Evolutionary conservation across 2,329 filamentous ascomycete genomes (phyloP), one percentile per base, ranked within the genome.

Genomic region (Cladosporium sp.): DNA sequence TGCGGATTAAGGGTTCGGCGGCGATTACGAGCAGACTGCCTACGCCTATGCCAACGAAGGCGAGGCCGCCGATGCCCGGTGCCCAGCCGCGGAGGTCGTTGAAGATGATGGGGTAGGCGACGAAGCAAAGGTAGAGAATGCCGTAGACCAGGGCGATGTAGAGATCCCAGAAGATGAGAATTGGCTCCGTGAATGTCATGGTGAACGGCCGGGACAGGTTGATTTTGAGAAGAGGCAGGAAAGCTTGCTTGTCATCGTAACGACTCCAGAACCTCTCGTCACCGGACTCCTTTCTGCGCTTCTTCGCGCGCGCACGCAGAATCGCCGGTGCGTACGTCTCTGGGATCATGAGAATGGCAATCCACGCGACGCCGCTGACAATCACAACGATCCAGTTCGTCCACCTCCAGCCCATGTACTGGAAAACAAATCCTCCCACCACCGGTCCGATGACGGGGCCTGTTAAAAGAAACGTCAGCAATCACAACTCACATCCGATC

Each of bases 21-120:
- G 64, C 61, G 47, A 84, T 82, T 15, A 73, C 73, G 11, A 79
- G 66, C 39, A 80, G 60, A 17, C 70, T 71, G 27, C 82, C 82
- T n/a, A 79, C 70, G 1, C 80, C 81, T 43, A 85, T 84, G 9
- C 89, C 91, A 4, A 85, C 61, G 67, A 95, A 96, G 1, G 89
- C 80, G 2, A 96, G 79, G 0, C 91, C 90, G 0, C 84, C 82
- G 32, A 86, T 69, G 1, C 87, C 84, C 0, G 85, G 75, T 2
- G 77, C 77, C 91, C 90, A 96, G 54, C 88, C 88, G 15, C 91
- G 85, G 52, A 82, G 70, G 36, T 85, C 74, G 9, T 77, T 75
- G 69, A 93, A 96, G 52, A 95, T 86, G 53, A 95, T 86, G 0
- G 90, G 90, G 66, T 95, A 95, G 11, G 88, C 89, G 13, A 95